phyloP scores from a whole-genome alignment of 306 rosid genomes.

The Casuarina glauca region DNA sequence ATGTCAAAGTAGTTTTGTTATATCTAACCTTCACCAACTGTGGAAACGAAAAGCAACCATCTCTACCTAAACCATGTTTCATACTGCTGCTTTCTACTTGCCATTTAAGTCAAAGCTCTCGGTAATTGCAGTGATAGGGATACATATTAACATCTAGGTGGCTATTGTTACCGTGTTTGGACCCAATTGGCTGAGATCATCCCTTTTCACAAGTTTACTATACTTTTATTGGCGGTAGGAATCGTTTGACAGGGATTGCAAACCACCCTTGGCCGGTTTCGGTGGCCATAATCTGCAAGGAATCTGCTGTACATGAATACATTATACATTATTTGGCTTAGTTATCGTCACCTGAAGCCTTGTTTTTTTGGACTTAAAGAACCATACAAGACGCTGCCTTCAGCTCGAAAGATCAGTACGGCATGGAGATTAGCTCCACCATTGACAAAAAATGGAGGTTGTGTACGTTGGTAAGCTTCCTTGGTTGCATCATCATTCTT shows the following conservation, averaged over 20 bases:
- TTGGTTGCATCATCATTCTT: slow-evolving; percentile 20
- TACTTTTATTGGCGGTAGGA: too few species aligned
- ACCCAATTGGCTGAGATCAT: background rate
- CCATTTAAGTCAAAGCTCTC: background rate
- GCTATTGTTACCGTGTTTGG: background rate
- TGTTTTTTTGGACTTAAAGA: too few species aligned
- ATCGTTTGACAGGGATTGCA: background rate
- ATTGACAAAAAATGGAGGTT: slow-evolving; percentile 33
- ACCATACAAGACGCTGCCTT: background rate
- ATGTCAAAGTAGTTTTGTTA: background rate
- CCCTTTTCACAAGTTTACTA: too few species aligned
- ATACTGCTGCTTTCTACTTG: background rate
- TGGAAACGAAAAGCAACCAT: background rate
- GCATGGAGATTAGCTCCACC: slow-evolving; percentile 33
- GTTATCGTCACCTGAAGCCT: too few species aligned
- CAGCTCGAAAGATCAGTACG: background rate
- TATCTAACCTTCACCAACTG: background rate
- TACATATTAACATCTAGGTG: background rate
- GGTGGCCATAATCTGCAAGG: background rate
- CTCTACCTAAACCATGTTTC: background rate
- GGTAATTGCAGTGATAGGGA: background rate
- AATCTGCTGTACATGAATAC: too few species aligned
- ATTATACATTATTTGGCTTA: too few species aligned
- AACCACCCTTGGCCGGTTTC: background rate
- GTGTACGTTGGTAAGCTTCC: slow-evolving; percentile 30